These are phyloP conservation scores for Pachysandra terminalis DNA, from an alignment of 164 flowering plant species.

Conservation along the genomic window DNA sequence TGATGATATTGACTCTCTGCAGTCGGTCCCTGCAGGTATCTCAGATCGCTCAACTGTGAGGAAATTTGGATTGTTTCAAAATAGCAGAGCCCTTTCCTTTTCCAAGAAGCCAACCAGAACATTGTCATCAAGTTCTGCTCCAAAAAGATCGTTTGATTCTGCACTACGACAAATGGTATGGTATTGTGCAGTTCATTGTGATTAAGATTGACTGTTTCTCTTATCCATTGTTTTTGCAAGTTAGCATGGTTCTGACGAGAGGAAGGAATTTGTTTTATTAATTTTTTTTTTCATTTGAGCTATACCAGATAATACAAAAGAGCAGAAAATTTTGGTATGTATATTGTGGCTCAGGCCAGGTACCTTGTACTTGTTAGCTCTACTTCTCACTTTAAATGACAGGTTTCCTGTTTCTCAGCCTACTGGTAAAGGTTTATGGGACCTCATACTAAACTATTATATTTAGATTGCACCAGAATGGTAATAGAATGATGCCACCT, in stretches of 20 bases:
- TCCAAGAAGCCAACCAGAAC: conserved; percentile 56
- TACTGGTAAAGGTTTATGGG: background rate
- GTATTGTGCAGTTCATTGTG: background rate
- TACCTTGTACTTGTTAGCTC: background rate
- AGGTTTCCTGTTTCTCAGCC: background rate
- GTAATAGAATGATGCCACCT: background rate
- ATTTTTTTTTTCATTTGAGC: too few relatives aligned
- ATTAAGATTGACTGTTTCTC: background rate
- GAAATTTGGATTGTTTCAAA: conserved; percentile 48
- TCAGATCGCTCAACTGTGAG: conserved; percentile 36
- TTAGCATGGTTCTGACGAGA: background rate
- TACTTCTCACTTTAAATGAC: background rate
- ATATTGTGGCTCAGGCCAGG: background rate
- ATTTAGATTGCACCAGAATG: background rate
- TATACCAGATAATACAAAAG: background rate
- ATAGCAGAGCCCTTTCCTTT: conserved; percentile 38
- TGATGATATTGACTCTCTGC: conserved; percentile 80
- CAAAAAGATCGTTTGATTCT: conserved; percentile 81
- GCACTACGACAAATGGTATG: conserved; percentile 82
- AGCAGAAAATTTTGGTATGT: background rate
- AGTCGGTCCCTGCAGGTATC: conserved; percentile 46
- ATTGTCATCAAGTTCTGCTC: conserved; percentile 66
- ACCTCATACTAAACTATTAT: background rate
- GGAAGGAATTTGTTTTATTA: too few relatives aligned
- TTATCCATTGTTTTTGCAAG: background rate